Percentiles rank a stretch among this genome's conserved stretches.
Conservation (phyloP, 75 land plant species). For the Pinus albicaulis region DNA sequence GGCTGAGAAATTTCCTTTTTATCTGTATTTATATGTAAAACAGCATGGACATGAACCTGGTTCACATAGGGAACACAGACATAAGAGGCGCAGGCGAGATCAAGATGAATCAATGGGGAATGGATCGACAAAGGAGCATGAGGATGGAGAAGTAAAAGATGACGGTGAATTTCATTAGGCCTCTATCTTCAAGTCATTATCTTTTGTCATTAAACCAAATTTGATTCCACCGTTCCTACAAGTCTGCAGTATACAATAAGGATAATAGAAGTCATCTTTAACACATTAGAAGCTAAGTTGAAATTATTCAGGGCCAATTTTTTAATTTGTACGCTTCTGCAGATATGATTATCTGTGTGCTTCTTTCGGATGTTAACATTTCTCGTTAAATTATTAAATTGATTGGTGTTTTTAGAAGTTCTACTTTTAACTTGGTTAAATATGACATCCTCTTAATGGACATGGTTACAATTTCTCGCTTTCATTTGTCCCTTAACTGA, state of each 20-base stretch:
- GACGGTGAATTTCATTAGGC: conserved; percentile 64
- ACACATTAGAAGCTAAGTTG: neutral
- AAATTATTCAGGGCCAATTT: conserved; percentile 3
- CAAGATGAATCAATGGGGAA: conserved; percentile 62
- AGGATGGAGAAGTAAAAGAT: conserved; percentile 96
- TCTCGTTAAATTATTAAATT: neutral
- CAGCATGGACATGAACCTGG: conserved; percentile 80
- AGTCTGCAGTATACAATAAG: neutral
- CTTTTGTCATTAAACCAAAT: neutral
- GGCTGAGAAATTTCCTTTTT: neutral
- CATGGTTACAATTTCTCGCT: neutral
- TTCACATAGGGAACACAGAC: conserved; percentile 79
- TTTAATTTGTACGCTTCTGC: neutral
- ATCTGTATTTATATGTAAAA: conserved; percentile 6
- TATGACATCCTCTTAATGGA: neutral
- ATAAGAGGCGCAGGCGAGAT: conserved; percentile 79
- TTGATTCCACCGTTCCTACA: neutral
- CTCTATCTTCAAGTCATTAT: conserved; percentile 6
- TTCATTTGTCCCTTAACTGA: neutral
- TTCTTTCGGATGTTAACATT: neutral
- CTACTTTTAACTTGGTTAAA: neutral
- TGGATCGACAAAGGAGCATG: conserved; percentile 74
- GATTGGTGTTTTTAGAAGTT: neutral
- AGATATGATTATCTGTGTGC: neutral
- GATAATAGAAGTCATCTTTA: neutral